Evolutionary conservation across 2,329 filamentous ascomycete genomes (phyloP).

Genomic region (Hymenotorrendiella dingleyae): DNA sequence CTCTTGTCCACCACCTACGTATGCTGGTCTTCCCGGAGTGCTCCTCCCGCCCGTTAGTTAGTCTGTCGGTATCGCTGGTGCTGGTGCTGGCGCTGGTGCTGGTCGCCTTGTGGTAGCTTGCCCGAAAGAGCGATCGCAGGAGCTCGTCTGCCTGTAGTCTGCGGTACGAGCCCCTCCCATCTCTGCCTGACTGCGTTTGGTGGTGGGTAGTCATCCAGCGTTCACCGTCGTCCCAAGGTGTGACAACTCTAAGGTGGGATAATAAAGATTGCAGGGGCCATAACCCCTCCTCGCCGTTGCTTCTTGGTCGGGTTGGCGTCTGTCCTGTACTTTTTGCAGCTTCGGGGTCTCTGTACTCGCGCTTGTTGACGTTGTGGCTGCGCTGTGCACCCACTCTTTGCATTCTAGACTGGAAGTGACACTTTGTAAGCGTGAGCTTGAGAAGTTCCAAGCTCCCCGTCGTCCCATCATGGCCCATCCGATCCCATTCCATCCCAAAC

Average conservation of each 20-base stretch:
- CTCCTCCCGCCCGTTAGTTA: background rate
- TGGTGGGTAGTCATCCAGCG: background rate
- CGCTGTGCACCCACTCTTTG: too few relatives aligned
- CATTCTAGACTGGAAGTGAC: background rate
- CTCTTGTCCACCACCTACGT: background rate
- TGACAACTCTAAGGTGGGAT: constrained; percentile 6
- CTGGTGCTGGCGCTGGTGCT: too few relatives aligned
- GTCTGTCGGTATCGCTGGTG: constrained; percentile 1
- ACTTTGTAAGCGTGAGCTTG: background rate
- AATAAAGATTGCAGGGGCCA: constrained; percentile 14
- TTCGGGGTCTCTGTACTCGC: background rate
- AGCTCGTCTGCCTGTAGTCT: background rate
- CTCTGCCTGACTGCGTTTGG: background rate
- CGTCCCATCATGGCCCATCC: too few relatives aligned
- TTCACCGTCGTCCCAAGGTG: background rate
- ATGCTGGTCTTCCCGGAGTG: background rate
- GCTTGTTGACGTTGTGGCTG: too few relatives aligned
- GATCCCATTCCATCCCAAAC: too few relatives aligned
- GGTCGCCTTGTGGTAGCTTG: too few relatives aligned
- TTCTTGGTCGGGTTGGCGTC: too few relatives aligned
- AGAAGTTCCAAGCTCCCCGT: background rate
- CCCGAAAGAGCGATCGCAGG: background rate
- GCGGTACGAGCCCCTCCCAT: background rate
- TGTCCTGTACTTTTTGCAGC: constrained; percentile 3
- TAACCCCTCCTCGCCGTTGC: too few relatives aligned